These are phyloP conservation scores for Sphaerulina vaccinii DNA, from an alignment of 2,329 filamentous ascomycete genomes.

Conservation along the genomic window DNA sequence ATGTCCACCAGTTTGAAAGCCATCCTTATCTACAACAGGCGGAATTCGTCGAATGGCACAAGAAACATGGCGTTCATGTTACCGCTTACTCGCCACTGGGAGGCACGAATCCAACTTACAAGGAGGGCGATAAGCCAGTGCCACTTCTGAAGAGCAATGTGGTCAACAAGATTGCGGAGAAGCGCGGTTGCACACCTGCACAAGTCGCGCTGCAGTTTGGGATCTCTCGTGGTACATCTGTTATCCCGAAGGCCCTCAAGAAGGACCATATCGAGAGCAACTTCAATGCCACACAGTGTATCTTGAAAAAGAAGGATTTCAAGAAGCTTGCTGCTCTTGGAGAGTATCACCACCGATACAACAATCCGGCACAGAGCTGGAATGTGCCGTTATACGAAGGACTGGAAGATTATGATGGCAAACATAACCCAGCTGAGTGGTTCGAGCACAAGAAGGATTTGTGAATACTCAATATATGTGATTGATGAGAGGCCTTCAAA, in stretches of 20 bases:
- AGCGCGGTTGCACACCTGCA: conserved; percentile 58
- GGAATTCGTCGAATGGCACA: conserved; percentile 26
- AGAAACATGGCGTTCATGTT: conserved; percentile 28
- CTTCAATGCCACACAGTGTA: conserved; percentile 38
- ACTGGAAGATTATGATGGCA: conserved; percentile 39
- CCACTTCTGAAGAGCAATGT: conserved; percentile 56
- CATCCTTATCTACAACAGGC: conserved; percentile 35
- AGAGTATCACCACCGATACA: conserved; percentile 33
- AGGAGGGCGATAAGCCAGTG: conserved; percentile 24
- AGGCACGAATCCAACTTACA: conserved; percentile 45
- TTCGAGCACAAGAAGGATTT: conserved; percentile 8
- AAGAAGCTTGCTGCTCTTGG: conserved; percentile 38
- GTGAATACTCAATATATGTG: neutral
- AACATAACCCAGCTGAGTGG: conserved; percentile 25
- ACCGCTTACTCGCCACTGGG: conserved; percentile 35
- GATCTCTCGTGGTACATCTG: conserved; percentile 54
- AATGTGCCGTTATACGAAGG: conserved; percentile 40
- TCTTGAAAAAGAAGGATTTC: conserved; percentile 40
- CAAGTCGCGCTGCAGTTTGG: conserved; percentile 57
- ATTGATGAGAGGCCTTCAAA: neutral
- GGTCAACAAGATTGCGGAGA: conserved; percentile 63
- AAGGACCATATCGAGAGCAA: conserved; percentile 31
- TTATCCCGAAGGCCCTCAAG: conserved; percentile 52
- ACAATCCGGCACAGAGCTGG: conserved; percentile 38
- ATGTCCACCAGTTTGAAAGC: conserved; percentile 35